Evolutionary conservation across 1,284 basidiomycete species (phyloP), one percentile per base, ranked within the genome.

Genomic region (Cystobasidiaceae sp.): DNA sequence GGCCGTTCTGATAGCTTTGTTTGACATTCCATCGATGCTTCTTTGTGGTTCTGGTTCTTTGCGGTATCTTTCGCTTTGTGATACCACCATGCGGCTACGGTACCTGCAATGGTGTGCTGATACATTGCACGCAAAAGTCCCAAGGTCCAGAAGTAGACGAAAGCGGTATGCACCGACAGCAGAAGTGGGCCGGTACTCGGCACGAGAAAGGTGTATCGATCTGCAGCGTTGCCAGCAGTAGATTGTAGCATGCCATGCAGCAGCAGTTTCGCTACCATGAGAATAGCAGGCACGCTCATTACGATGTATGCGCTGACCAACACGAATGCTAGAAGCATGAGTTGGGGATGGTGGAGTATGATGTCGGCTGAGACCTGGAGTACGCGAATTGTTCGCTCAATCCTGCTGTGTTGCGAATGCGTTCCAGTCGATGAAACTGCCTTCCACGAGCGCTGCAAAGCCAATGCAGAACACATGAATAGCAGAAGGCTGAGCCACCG

Each of bases 121-220:
- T 54, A 50, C 4, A 64, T 17, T 3, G 51, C 61, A 44, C 61
- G 51, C 11, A 64, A 19, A 11, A 64, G 25, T 23, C 30, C 61
- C 3, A 64, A 25, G 2, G 25, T 55, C 61, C 61, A 64, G 43
- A 64, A 64, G 23, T 64, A 64, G n/a, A 64, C 61, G 30, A 64
- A 64, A 2, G 44, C 30, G n/a, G 61, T 64, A 49, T 64, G 61
- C 2, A 55, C 30, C 8, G 32, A 30, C 7, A 56, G 23, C 9
- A 56, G 9, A 9, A 49, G 55, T 9, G 52, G 25, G 9, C 41
- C 19, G n/a, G 51, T 48, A 34, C 51, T 49, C 17, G 61, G 61
- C 23, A 64, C 37, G 2, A 51, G 17, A 19, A 34, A 37, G 5
- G 49, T 44, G 21, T 17, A 46, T 13, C 30, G 44, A 9, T 48